Conservation (phyloP, 2,329 filamentous ascomycete genomes). For the Emergomyces pasteurianus region DNA sequence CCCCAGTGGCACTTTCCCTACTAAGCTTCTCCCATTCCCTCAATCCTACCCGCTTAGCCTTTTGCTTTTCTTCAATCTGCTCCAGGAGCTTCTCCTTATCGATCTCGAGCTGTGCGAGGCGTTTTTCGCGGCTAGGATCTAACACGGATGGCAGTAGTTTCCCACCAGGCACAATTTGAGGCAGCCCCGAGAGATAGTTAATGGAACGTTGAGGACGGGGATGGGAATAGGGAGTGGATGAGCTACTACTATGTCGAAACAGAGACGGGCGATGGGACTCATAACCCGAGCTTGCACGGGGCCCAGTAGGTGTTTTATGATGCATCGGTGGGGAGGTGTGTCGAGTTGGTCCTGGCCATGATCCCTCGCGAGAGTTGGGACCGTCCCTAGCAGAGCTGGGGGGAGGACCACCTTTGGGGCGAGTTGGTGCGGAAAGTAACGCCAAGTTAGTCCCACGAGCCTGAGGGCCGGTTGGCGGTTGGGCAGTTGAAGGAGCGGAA, state of each 20-base stretch:
- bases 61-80: constrained; percentile 34
- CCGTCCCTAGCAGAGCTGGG: not conserved
- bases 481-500: constrained; percentile 27
- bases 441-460: constrained; percentile 28
- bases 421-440: constrained; percentile 36
- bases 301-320: constrained; percentile 26
- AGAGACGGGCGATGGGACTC: constrained; percentile 24
- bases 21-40: constrained; percentile 38
- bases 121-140: constrained; percentile 30
- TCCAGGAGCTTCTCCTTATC: constrained; percentile 35
- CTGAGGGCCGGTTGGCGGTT: constrained; percentile 24
- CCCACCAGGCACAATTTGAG: constrained; percentile 31
- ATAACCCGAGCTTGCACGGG: constrained; percentile 19
- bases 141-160: constrained; percentile 27
- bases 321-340: constrained; percentile 20
- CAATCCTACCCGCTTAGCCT: constrained; percentile 28
- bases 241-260: constrained; percentile 25
- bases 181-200: constrained; percentile 29
- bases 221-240: constrained; percentile 22
- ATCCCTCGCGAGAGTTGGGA: constrained; percentile 17
- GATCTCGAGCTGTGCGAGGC: constrained; percentile 33
- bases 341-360: constrained; percentile 24
- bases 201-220: constrained; percentile 29
- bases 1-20: constrained; percentile 35
- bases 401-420: constrained; percentile 27